Evolutionary conservation across 495 filamentous ascomycete genomes (phyloP), one percentile per base, ranked within the genome.

Genomic region (Xylona heveae): DNA sequence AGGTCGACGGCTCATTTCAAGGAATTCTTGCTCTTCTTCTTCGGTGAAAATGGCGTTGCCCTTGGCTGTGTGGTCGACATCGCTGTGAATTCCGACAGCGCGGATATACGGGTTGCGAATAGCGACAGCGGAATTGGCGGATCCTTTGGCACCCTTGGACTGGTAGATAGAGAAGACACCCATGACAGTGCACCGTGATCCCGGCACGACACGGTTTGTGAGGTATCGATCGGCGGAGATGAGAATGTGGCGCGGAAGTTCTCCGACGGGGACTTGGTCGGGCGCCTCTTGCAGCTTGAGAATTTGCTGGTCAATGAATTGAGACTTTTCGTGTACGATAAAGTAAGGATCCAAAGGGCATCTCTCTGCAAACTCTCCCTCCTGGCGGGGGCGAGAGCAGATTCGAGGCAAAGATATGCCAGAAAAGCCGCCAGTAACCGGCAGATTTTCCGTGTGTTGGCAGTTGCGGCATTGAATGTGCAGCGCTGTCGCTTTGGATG

Each of bases 151-250:
- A 19, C 71, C 78, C 52, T 93, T 92, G 38, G 68, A 69, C 48
- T 91, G 81, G 49, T 92, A 99, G 47, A 94, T 94, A 21, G 83
- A 93, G 58, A 92, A 99, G 31, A 99, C 83, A 13, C 90, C 90
- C 72, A 85, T 94, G 7, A 95, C 60, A 0, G 82, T 92, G 45
- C 90, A 95, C 43, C 85, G 64, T 13, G 90, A 88, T 5, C 90
- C 90, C 13, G 90, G 90, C 6, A 95, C 85, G 4, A 95, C 90
- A 17, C 82, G 71, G 47, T 99, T 99, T 14, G 85, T 82, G 13
- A 99, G 63, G 45, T 99, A 95, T 9, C 90, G 71, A 46, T 99
- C 90, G 19, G 90, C 88, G 0, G 81, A 88, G 34, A 95, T 77
- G 36, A 94, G 64, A 28, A 95, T 85, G 48, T 95, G 90, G 18